A percentile compares a stretch with the other conserved stretches of the same genome.
phyloP scores from a whole-genome alignment of 495 filamentous ascomycete species.

The Talaromyces nanjingensis region DNA sequence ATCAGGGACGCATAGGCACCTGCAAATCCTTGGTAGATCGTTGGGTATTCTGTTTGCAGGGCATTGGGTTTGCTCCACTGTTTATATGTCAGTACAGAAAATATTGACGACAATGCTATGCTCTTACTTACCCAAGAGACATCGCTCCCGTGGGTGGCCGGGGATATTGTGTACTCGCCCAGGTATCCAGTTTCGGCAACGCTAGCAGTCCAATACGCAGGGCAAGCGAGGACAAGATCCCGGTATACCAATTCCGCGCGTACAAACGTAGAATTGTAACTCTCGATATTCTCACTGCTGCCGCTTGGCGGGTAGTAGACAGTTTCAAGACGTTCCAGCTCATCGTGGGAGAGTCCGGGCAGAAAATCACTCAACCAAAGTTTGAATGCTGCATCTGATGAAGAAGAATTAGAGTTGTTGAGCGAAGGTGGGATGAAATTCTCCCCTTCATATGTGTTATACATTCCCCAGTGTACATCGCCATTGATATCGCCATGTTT shows the following conservation, averaged over 20 bases:
- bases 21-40: conserved; percentile 50
- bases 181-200: not conserved
- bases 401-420: not conserved
- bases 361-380: not conserved
- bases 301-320: not conserved
- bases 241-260: not conserved
- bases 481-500: conserved; percentile 32
- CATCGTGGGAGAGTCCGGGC: not conserved
- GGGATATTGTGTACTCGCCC: not conserved
- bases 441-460: not conserved
- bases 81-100: not conserved
- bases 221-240: not conserved
- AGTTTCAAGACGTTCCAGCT: not conserved
- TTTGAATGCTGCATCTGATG: not conserved
- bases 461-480: conserved; percentile 37
- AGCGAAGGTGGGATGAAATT: not conserved
- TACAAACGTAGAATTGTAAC: not conserved
- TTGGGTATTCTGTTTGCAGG: conserved; percentile 42
- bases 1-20: conserved; percentile 56
- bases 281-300: not conserved
- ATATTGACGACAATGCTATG: not conserved
- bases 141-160: not conserved
- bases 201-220: not conserved
- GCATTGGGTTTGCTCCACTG: conserved; percentile 42
- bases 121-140: not conserved